Evolutionary conservation across 108 stramenopile species (phyloP).

Genomic region (Bacterosira constricta): DNA sequence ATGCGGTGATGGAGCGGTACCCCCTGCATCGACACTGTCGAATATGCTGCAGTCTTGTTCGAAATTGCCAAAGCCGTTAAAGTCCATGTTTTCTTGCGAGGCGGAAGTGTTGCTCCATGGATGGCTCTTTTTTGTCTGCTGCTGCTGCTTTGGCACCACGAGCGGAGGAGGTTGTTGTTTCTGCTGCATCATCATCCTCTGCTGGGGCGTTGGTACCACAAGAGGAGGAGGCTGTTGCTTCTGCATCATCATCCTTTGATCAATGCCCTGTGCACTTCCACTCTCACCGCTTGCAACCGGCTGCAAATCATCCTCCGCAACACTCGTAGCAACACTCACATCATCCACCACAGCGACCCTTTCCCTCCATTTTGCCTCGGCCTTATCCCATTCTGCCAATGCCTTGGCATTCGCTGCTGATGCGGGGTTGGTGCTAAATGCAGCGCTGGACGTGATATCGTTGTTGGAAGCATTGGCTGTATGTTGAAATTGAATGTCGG

Average conservation of each 20-base stretch:
- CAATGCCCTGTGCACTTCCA: no score
- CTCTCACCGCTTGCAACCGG: no score
- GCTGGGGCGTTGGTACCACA: background rate
- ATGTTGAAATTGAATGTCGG: no score
- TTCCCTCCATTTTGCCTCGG: constrained; percentile 10
- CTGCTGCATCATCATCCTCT: no score
- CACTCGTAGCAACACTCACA: background rate
- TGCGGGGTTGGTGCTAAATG: no score
- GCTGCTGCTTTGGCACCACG: background rate
- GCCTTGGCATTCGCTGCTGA: background rate
- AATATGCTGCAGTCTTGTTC: background rate
- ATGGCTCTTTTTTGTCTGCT: constrained; percentile 2
- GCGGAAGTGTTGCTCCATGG: constrained; percentile 1
- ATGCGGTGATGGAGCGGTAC: no score
- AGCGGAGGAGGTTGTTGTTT: background rate
- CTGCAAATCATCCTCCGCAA: background rate
- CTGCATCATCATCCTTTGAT: no score
- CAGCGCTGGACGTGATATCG: no score
- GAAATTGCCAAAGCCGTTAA: background rate
- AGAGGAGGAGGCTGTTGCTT: background rate
- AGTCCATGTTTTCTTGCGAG: no score
- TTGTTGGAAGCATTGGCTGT: no score
- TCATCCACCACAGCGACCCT: background rate
- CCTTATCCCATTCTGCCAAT: constrained; percentile 28
- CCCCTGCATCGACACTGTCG: background rate